phyloP scores from a whole-genome alignment of 192 early-diverging fungal species.

The Allomyces macrogynus region DNA sequence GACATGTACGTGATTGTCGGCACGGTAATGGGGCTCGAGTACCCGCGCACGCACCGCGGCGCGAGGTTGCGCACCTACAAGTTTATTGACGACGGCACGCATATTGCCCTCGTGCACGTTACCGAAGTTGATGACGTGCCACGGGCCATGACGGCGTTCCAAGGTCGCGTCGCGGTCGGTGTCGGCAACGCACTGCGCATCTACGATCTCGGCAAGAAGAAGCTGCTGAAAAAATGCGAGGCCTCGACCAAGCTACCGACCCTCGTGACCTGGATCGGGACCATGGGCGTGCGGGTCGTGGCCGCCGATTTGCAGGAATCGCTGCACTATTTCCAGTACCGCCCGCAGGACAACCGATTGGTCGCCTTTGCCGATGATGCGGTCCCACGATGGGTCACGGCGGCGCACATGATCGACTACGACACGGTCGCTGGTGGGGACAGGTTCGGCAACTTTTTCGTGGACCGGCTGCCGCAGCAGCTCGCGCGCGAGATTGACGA shows the following conservation, averaged over 20 bases:
- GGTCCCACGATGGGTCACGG: constrained; percentile 66
- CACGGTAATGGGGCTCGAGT: constrained; percentile 39
- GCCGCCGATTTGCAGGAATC: constrained; percentile 79
- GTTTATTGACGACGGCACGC: constrained; percentile 35
- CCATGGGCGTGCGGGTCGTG: constrained; percentile 58
- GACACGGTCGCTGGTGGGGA: constrained; percentile 83
- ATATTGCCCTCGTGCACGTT: constrained; percentile 61
- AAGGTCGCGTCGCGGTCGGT: constrained; percentile 72
- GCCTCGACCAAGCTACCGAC: constrained; percentile 6
- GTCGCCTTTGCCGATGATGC: constrained; percentile 84
- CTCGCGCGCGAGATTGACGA: constrained; percentile 58
- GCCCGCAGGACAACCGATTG: constrained; percentile 55
- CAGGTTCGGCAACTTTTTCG: constrained; percentile 90
- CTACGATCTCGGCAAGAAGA: constrained; percentile 79
- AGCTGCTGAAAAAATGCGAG: constrained; percentile 80
- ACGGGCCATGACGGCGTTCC: constrained; percentile 60
- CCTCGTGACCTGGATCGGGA: constrained; percentile 20
- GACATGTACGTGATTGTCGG: constrained; percentile 68
- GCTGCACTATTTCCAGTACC: constrained; percentile 52
- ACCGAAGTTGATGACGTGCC: constrained; percentile 77
- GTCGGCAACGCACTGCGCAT: constrained; percentile 69
- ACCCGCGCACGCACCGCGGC: constrained; percentile 43
- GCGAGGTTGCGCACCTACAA: constrained; percentile 59
- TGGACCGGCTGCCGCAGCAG: constrained; percentile 43
- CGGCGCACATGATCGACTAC: constrained; percentile 65